These are phyloP conservation scores for Pseudophaeomoniella oleicola DNA, from an alignment of 2,329 filamentous ascomycete species.

Conservation along the genomic window DNA sequence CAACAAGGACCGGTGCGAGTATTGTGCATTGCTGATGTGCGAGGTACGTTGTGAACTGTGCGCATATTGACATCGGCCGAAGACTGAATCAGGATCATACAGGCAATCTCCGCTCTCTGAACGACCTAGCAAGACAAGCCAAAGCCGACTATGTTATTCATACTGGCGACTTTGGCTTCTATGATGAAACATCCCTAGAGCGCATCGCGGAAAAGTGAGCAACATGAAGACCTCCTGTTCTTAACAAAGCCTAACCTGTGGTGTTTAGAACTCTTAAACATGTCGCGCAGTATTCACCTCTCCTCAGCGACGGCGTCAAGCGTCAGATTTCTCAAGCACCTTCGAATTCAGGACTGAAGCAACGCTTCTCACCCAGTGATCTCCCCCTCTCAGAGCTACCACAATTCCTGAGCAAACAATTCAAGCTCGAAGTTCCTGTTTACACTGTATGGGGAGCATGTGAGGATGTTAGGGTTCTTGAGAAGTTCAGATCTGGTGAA, in stretches of 20 bases:
- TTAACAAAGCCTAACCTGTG: no score
- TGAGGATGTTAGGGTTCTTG: constrained; percentile 91
- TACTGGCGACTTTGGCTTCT: constrained; percentile 98
- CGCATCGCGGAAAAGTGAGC: constrained; percentile 94
- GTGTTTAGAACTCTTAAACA: constrained; percentile 78
- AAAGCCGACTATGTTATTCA: constrained; percentile 96
- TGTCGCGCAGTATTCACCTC: constrained; percentile 93
- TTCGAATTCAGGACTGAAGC: constrained; percentile 58
- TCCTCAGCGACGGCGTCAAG: constrained; percentile 66
- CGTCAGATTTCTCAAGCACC: constrained; percentile 52
- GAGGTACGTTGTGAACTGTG: constrained; percentile 21
- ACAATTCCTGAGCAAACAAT: constrained; percentile 70
- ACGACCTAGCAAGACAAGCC: constrained; percentile 88
- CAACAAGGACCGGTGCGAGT: constrained; percentile 32
- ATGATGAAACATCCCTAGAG: constrained; percentile 89
- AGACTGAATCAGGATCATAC: constrained; percentile 3
- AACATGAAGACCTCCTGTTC: no score
- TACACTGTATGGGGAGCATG: constrained; percentile 99
- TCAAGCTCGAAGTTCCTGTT: constrained; percentile 88
- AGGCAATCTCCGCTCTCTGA: constrained; percentile 93
- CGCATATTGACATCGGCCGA: background rate
- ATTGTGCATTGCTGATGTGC: constrained; percentile 35
- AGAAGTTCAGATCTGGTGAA: constrained; percentile 93
- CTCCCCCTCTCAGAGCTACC: constrained; percentile 87
- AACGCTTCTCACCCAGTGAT: constrained; percentile 65